Evolutionary conservation across 2,329 filamentous ascomycete genomes (phyloP), one percentile per base, ranked within the genome.

Genomic region (Sordariomycetes sp.): DNA sequence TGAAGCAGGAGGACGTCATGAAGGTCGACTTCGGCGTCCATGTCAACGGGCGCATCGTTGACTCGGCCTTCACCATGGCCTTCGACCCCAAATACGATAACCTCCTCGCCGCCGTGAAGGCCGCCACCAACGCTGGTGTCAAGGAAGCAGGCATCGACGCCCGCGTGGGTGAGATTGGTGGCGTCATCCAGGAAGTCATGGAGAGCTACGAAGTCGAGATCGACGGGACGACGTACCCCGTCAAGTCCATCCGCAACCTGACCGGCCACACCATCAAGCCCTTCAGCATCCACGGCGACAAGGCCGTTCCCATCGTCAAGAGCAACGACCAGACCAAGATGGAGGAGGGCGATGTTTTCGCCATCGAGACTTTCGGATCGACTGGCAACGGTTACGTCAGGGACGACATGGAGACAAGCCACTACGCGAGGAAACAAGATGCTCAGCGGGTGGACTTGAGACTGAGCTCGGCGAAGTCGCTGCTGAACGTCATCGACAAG

Each of bases 281-380:
- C 41, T 92, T 88, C 66, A 79, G 78, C 55, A 95, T 95, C 48
- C 88, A 95, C 62, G 87, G 88, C 38, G 83, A 78, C 48, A 95
- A 95, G 70, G 87, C 84, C 45, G 86, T 95, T 33, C 90, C 88
- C 0, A 94, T 95, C 49, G 86, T 95, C 43, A 94, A 94, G 67
- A 81, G 78, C 41, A 75, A 75, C 41, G 86, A 94, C 51, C 78
- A 81, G 55, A 93, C 86, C 34, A 94, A 94, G 71, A 96, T 96
- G 90, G 88, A 95, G 63, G 90, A 95, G 61, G 87, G 87, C 27
- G 88, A 96, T 53, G 80, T 87, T 14, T 96, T 93, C 57, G 88
- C 88, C 43, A 94, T 95, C 47, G 88, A 95, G 66, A 95, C 88
- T 0, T 95, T 95, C 57, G 90, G 88, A 40, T 92, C 82, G 55